phyloP scores from a whole-genome alignment of 257 asterid genomes.

The Thymus mandschuricus region DNA sequence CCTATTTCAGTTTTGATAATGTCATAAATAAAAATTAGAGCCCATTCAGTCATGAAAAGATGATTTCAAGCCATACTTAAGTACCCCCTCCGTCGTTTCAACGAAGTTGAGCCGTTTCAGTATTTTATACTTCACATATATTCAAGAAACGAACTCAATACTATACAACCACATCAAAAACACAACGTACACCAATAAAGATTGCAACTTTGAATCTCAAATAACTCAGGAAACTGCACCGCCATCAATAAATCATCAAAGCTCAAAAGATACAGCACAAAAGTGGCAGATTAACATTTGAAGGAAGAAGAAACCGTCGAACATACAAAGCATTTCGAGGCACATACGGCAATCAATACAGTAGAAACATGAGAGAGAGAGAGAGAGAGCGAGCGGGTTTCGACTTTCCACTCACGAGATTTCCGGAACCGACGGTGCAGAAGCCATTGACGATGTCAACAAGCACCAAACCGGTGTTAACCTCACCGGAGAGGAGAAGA shows the following conservation, averaged over 20 bases:
- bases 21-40: neutral
- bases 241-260: conserved; percentile 9
- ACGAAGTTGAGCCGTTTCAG: too few relatives aligned
- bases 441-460: conserved; percentile 91
- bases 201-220: neutral
- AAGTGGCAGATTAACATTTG: neutral
- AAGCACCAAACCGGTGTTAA: conserved; percentile 73
- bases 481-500: conserved; percentile 57
- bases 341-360: neutral
- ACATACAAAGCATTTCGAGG: neutral
- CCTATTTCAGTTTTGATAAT: conserved; percentile 45
- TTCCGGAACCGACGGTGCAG: conserved; percentile 93
- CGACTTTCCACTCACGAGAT: conserved; percentile 59
- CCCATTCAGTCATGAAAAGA: too few relatives aligned
- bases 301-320: neutral
- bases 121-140: too few relatives aligned
- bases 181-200: neutral
- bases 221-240: conserved; percentile 15
- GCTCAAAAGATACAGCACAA: neutral
- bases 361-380: neutral
- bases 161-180: neutral
- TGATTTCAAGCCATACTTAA: too few relatives aligned
- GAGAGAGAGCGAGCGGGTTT: conserved; percentile 11
- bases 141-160: neutral
- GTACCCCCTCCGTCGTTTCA: too few relatives aligned